A percentile compares a stretch with the other conserved stretches of the same genome.
Conservation (phyloP, 371 early-diverging fungal genomes). For the Mucor mucedo region DNA sequence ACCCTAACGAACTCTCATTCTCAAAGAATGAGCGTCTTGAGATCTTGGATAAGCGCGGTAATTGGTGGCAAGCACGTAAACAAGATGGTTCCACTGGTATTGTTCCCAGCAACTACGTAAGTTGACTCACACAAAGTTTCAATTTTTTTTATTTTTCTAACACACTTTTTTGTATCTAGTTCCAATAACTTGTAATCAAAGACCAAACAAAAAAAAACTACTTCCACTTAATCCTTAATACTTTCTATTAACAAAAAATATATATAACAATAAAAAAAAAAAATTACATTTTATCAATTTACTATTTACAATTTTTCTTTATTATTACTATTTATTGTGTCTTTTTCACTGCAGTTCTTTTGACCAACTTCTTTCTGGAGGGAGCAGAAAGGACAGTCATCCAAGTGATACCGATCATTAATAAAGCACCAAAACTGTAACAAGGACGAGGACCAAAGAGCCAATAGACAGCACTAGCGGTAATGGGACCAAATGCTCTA, state of each 20-base stretch:
- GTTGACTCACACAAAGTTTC: constrained; percentile 6
- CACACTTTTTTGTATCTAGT: constrained; percentile 4
- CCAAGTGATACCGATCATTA: constrained; percentile 36
- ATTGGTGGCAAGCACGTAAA: constrained; percentile 95
- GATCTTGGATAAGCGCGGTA: constrained; percentile 88
- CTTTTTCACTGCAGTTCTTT: constrained; percentile 4
- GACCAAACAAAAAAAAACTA: no score
- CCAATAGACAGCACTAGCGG: constrained; percentile 91
- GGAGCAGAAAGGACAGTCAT: constrained; percentile 19
- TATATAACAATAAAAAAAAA: neutral
- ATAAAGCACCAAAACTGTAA: constrained; percentile 49
- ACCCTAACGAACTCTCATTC: constrained; percentile 92
- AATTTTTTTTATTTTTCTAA: no score
- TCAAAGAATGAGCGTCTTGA: constrained; percentile 87
- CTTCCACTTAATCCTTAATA: no score
- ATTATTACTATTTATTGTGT: constrained; percentile 7
- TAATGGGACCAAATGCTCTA: constrained; percentile 87
- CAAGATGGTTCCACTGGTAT: constrained; percentile 85
- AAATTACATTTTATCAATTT: neutral
- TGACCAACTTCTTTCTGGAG: neutral
- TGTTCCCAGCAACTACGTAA: constrained; percentile 90
- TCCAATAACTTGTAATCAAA: constrained; percentile 8
- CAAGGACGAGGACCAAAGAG: constrained; percentile 71
- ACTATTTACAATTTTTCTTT: constrained; percentile 1
- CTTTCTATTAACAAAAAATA: neutral